Evolutionary conservation across 1,284 basidiomycete species (phyloP).

Genomic region (Trametes sp.): DNA sequence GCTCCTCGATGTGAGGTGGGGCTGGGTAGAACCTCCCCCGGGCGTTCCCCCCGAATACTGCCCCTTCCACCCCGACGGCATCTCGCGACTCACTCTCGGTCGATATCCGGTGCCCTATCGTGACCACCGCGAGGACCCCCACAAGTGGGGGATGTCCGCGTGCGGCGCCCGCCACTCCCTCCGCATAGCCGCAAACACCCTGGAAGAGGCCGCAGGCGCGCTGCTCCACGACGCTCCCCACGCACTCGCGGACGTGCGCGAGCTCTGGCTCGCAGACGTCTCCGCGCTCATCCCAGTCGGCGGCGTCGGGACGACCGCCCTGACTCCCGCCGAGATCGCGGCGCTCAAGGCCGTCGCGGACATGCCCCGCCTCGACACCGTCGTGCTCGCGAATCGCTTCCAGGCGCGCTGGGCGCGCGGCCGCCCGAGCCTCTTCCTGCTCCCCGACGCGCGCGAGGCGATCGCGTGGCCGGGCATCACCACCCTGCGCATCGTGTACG

Average conservation of each 20-base stretch:
- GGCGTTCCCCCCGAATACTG: too few relatives aligned
- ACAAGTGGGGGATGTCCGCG: too few relatives aligned
- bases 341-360: background rate
- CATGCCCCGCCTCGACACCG: background rate
- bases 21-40: too few relatives aligned
- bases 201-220: background rate
- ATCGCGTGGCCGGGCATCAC: background rate
- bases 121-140: too few relatives aligned
- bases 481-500: constrained; percentile 2
- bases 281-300: background rate
- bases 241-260: background rate
- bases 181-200: too few relatives aligned
- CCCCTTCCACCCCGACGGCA: too few relatives aligned
- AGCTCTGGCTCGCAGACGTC: background rate
- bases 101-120: too few relatives aligned
- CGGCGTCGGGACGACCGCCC: background rate
- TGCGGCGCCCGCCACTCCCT: too few relatives aligned
- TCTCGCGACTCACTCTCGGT: too few relatives aligned
- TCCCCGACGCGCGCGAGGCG: background rate
- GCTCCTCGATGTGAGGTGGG: too few relatives aligned
- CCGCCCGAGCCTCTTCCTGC: background rate
- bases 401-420: background rate
- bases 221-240: background rate
- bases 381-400: background rate
- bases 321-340: background rate